phyloP scores from a whole-genome alignment of 2,329 filamentous ascomycete species.

The Colletotrichum higginsianum region DNA sequence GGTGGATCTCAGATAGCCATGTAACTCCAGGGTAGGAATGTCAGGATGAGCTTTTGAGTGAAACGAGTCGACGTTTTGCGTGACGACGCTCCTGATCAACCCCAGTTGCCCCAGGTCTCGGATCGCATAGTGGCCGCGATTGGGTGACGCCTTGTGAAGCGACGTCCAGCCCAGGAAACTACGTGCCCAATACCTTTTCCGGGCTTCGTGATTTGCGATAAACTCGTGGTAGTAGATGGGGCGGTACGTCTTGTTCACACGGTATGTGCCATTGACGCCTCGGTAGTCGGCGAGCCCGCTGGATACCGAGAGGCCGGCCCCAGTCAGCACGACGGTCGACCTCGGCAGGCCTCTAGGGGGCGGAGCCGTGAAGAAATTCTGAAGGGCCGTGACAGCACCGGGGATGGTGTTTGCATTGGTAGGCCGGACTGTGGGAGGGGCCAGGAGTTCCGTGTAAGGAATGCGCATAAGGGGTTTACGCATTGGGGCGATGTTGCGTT shows the following conservation, averaged over 20 bases:
- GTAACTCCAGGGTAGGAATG: slow-evolving; percentile 85
- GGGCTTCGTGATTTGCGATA: slow-evolving; percentile 81
- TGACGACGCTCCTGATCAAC: slow-evolving; percentile 83
- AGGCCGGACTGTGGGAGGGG: slow-evolving; percentile 82
- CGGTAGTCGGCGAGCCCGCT: slow-evolving; percentile 95
- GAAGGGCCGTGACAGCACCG: slow-evolving; percentile 83
- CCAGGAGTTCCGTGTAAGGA: slow-evolving; percentile 88
- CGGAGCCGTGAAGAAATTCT: slow-evolving; percentile 79
- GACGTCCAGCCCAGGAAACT: slow-evolving; percentile 95
- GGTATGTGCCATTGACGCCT: slow-evolving; percentile 91
- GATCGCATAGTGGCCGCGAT: slow-evolving; percentile 84
- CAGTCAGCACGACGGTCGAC: slow-evolving; percentile 72
- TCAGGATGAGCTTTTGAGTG: slow-evolving; percentile 83
- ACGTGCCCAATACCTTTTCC: slow-evolving; percentile 95
- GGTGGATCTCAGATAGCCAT: slow-evolving; percentile 88
- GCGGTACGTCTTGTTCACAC: slow-evolving; percentile 89
- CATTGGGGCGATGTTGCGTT: slow-evolving; percentile 59
- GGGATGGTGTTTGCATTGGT: slow-evolving; percentile 76
- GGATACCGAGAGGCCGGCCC: slow-evolving; percentile 93
- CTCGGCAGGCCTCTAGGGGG: slow-evolving; percentile 64
- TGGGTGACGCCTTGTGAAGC: slow-evolving; percentile 83
- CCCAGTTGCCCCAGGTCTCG: slow-evolving; percentile 80
- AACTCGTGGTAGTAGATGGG: slow-evolving; percentile 97
- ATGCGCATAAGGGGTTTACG: slow-evolving; percentile 85
- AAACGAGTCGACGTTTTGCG: slow-evolving; percentile 98